phyloP scores from a whole-genome alignment of 1,139 yeast species.

The Scheffersomyces titani region DNA sequence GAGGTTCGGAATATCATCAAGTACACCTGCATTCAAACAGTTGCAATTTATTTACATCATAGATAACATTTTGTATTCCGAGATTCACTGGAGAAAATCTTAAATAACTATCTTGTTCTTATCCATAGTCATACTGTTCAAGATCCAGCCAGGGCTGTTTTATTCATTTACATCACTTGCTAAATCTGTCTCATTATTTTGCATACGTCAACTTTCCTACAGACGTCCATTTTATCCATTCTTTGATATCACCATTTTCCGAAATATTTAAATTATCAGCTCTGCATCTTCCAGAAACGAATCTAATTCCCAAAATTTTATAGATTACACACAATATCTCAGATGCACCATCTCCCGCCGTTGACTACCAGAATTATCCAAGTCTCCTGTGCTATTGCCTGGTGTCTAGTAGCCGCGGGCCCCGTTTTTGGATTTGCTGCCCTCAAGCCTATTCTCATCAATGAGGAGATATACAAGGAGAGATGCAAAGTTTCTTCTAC shows the following conservation, averaged over 20 bases:
- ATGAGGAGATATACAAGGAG: conserved; percentile 73
- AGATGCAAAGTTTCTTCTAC: conserved; percentile 43
- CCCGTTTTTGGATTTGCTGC: conserved; percentile 96
- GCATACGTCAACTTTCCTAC: too few species aligned
- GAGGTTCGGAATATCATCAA: background rate
- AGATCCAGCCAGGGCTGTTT: background rate
- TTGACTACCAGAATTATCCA: conserved; percentile 37
- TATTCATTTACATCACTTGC: background rate
- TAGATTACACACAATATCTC: background rate
- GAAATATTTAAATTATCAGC: background rate
- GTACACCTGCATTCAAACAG: background rate
- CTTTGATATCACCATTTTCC: background rate
- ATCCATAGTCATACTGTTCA: too few species aligned
- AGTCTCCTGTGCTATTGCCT: conserved; percentile 67
- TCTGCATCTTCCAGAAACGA: background rate
- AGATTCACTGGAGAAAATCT: background rate
- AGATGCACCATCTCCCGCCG: conserved; percentile 5
- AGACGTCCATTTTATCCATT: background rate
- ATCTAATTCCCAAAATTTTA: background rate
- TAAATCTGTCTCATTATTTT: background rate
- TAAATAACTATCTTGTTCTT: background rate
- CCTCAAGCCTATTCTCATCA: conserved; percentile 74
- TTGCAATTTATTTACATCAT: background rate
- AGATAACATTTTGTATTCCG: background rate
- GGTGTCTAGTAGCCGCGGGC: conserved; percentile 93